Evolutionary conservation across 169 alveolate genomes (phyloP), one percentile per base, ranked within the genome.

Genomic region (Cryptosporidium ryanae): DNA sequence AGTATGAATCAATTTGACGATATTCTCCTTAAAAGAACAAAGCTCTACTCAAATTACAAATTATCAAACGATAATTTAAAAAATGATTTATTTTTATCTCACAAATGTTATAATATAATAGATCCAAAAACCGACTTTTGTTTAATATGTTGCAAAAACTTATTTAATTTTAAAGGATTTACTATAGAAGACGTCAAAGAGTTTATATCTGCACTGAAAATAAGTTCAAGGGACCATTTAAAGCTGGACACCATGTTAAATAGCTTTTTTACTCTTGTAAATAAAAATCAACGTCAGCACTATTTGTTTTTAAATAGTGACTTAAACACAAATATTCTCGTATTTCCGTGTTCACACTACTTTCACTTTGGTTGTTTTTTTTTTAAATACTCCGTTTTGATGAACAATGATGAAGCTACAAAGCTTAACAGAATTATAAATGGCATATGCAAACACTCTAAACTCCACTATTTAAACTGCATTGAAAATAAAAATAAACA

Each of bases 281-380:
- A 43, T 17, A 27, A 65, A 18, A 29, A 15, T 21, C 76, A 61
- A 7, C 18, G 34, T 43, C 76, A 76, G 5, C 44, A 18, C 46
- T 59, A 57, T 50, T 57, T 57, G 52, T 76, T 59, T 38, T 43
- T 61, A 31, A 61, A 61, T 59, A 59, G 63, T 18, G 68, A 59
- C 38, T 59, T 76, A 54, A 76, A 61, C 38, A 25, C 70, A 7
- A 61, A 76, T 10, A 38, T 76, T 18, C 34, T 76, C 17, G 21
- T 76, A 8, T 76, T 76, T 23, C 87, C 87, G n/a, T 76, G 87
- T 17, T 76, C 87, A 49, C 87, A 76, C 29, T 43, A 52, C 23
- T 76, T 76, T 31, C 87, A 76, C 48, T 76, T 76, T 44, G 87
- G 87, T 46, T 76, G 87, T 29, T 27, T 76, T 52, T 63, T 76